Evolutionary conservation across 805 yeast genomes (phyloP), one percentile per base, ranked within the genome.

Genomic region (Saccharomyces jurei): DNA sequence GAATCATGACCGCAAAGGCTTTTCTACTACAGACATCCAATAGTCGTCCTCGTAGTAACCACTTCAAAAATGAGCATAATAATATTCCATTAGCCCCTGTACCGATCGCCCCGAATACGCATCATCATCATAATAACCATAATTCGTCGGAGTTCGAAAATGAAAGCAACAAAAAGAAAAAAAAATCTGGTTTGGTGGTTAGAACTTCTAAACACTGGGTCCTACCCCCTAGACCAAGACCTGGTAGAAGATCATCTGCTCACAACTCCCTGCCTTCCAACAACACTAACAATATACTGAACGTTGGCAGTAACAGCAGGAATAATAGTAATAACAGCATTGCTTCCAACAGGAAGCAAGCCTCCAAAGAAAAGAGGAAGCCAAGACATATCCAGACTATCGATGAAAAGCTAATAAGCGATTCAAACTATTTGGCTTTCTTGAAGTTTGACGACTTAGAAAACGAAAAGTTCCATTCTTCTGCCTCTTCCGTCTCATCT

Each of bases 121-220:
- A 36, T 17, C 44, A 36, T 17, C 44, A 36, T 36, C 44, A 36
- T 17, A 21, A 36, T 17, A 21, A 17, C 17, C 11, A 36, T 21
- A 36, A 11, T 17, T 10, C 44, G 25, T 11, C 8, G 13, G 25
- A 36, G 9, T 9, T 36, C 22, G 44, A 36, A 17, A 36, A 36
- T 13, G 44, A 36, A 6, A 11, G 44, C 44, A 36, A 17, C 13
- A 36, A 36, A 21, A 36, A 36, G 44, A 36, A 36, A 11, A 41
- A 49, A 8, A 31, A 49, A 21, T 27, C 26, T 22, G 46, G 52
- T 14, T 46, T 57, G 25, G 52, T 54, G 21, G 54, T 61, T 6
- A 81, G 77, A 61, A 84, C 92, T 1, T 84, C 90, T 51, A 85
- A 85, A 64, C 83, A 82, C 64, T 89, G 94, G 91, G 90, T 86